A percentile compares a stretch with the other conserved stretches of the same genome.
Evolutionary conservation across 2,329 filamentous ascomycete genomes (phyloP).

Genomic region (Penicillium sp.): DNA sequence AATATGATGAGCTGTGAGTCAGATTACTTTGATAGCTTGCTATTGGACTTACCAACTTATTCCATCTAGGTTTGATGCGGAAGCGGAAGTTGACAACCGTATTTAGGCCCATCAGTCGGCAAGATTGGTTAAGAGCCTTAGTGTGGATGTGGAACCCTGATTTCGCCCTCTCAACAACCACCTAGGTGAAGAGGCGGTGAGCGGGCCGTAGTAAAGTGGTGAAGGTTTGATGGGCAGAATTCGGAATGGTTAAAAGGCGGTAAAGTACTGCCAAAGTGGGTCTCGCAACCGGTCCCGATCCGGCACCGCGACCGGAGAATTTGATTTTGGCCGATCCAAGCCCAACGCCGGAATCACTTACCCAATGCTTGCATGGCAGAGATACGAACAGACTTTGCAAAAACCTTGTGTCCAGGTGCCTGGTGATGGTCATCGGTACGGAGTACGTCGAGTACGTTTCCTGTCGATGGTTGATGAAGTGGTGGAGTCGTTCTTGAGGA

Average conservation of each 20-base stretch:
- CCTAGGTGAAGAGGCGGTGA: too few species aligned
- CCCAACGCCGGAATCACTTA: neutral
- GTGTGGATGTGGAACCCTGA: too few species aligned
- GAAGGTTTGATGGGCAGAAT: too few species aligned
- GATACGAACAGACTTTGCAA: neutral
- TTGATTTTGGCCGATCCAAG: slow-evolving; percentile 3
- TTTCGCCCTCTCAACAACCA: too few species aligned
- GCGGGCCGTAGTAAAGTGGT: too few species aligned
- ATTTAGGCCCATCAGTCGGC: neutral
- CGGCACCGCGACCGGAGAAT: slow-evolving; percentile 4
- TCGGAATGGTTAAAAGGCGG: too few species aligned
- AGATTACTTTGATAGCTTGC: too few species aligned
- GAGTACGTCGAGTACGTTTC: too few species aligned
- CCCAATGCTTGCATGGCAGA: neutral
- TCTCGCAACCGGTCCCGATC: slow-evolving; percentile 8
- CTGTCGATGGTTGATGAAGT: neutral
- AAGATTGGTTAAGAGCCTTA: too few species aligned
- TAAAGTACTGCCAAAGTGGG: neutral
- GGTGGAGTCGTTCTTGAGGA: slow-evolving; percentile 7
- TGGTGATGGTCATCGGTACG: neutral
- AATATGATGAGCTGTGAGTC: neutral
- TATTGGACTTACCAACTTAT: too few species aligned
- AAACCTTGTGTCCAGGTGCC: neutral
- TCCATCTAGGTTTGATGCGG: too few species aligned
- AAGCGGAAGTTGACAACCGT: neutral